Conservation (phyloP, 2,329 filamentous ascomycete genomes). For the Fusarium napiforme region DNA sequence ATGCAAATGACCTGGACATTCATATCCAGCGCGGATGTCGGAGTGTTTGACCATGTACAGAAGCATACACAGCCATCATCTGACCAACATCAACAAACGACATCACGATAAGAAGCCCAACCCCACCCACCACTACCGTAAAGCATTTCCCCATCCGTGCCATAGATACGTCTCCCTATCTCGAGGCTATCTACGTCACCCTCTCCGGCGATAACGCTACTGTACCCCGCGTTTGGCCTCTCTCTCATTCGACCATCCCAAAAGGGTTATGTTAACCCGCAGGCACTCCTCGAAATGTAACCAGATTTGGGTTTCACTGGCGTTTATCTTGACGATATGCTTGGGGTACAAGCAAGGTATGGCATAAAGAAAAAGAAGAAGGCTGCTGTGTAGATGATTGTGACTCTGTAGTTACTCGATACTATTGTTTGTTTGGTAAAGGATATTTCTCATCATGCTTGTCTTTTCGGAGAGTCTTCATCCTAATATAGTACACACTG, state of each 20-base stretch:
- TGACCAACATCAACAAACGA: not conserved
- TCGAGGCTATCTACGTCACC: slow-evolving; percentile 24
- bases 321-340: slow-evolving; percentile 15
- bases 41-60: not conserved
- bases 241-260: slow-evolving; percentile 8
- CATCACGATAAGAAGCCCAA: not conserved
- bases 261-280: slow-evolving; percentile 35
- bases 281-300: slow-evolving; percentile 20
- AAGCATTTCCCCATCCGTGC: slow-evolving; percentile 20
- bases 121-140: slow-evolving; percentile 2
- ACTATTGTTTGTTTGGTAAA: not conserved
- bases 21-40: not conserved
- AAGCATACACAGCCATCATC: not conserved
- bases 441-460: slow-evolving; percentile 16
- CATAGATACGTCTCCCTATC: not conserved
- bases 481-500: slow-evolving; percentile 7
- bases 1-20: not conserved
- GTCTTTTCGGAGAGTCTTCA: slow-evolving; percentile 21
- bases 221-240: slow-evolving; percentile 30
- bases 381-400: slow-evolving; percentile 4
- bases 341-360: not conserved
- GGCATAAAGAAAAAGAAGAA: slow-evolving; percentile 34
- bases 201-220: slow-evolving; percentile 19
- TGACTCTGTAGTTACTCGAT: not conserved
- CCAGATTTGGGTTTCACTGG: slow-evolving; percentile 17